Conservation (phyloP, 2,329 filamentous ascomycete species). For the Mollisiaceae sp. region DNA sequence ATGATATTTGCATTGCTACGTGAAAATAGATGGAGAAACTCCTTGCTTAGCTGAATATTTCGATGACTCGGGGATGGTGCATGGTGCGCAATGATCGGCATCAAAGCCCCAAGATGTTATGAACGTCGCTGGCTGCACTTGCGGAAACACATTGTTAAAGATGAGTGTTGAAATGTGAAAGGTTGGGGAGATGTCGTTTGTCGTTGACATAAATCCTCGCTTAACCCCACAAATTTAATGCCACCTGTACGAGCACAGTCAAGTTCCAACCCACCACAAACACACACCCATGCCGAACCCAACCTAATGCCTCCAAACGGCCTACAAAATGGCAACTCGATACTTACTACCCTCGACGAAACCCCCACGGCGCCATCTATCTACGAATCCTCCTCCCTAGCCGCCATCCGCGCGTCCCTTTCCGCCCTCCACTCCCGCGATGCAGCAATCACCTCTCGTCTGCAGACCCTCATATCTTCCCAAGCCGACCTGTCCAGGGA, state of each 20-base stretch:
- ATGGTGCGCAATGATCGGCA: too few relatives aligned
- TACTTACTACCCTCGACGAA: constrained; percentile 25
- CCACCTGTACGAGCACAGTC: constrained; percentile 5
- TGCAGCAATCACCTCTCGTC: constrained; percentile 71
- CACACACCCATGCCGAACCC: constrained; percentile 40
- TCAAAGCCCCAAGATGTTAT: background rate
- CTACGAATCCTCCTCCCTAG: constrained; percentile 73
- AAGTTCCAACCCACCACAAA: constrained; percentile 9
- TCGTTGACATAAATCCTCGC: constrained; percentile 10
- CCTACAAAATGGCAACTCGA: constrained; percentile 42
- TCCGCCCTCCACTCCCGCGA: constrained; percentile 78
- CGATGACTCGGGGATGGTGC: too few relatives aligned
- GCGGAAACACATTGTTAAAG: background rate
- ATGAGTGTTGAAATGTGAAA: background rate
- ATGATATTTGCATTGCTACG: background rate
- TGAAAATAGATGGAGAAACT: background rate
- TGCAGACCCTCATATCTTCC: constrained; percentile 78
- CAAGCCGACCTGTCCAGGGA: constrained; percentile 88
- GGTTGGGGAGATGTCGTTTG: background rate
- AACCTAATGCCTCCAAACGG: constrained; percentile 44
- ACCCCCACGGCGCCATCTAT: constrained; percentile 47
- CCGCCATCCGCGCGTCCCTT: constrained; percentile 81
- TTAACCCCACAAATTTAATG: constrained; percentile 10
- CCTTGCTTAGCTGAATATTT: too few relatives aligned
- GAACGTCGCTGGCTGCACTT: background rate